Conservation (phyloP, 495 filamentous ascomycete species). For the Podospora sp. region DNA sequence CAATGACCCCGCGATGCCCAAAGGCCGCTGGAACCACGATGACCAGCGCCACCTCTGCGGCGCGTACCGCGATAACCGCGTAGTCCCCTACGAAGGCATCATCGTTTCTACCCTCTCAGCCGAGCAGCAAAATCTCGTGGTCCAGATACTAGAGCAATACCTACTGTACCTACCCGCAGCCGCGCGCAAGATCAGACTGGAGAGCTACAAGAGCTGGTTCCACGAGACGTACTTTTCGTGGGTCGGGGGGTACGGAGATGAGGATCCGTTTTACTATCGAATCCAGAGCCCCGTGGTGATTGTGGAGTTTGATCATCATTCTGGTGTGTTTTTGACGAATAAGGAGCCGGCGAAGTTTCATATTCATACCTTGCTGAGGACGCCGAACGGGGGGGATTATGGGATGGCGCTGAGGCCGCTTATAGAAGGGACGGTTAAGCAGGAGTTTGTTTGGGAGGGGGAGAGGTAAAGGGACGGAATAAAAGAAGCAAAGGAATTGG, state of each 20-base stretch:
- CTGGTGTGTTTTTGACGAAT: constrained; percentile 75
- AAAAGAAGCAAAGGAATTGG: background rate
- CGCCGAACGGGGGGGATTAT: constrained; percentile 76
- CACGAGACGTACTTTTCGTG: constrained; percentile 73
- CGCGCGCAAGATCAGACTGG: constrained; percentile 54
- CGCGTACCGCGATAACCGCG: constrained; percentile 73
- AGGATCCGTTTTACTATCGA: constrained; percentile 74
- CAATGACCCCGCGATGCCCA: constrained; percentile 63
- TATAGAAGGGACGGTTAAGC: constrained; percentile 33
- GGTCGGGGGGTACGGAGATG: constrained; percentile 68
- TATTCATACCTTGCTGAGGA: constrained; percentile 70
- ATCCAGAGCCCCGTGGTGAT: constrained; percentile 73
- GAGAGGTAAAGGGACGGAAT: background rate
- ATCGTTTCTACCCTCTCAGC: constrained; percentile 47
- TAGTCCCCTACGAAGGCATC: constrained; percentile 74
- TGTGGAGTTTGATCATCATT: constrained; percentile 79
- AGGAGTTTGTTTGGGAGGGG: constrained; percentile 40
- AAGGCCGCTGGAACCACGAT: constrained; percentile 72
- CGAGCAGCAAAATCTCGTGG: constrained; percentile 55
- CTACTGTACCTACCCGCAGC: constrained; percentile 62
- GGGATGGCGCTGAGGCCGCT: constrained; percentile 51
- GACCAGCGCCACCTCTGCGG: constrained; percentile 75
- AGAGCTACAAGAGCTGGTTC: constrained; percentile 54
- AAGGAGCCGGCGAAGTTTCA: constrained; percentile 74
- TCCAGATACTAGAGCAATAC: constrained; percentile 60